Percentiles rank a stretch among this genome's conserved stretches.
Evolutionary conservation across 371 early-diverging fungal species (phyloP).

Genomic region (Phascolomyces articulosus): DNA sequence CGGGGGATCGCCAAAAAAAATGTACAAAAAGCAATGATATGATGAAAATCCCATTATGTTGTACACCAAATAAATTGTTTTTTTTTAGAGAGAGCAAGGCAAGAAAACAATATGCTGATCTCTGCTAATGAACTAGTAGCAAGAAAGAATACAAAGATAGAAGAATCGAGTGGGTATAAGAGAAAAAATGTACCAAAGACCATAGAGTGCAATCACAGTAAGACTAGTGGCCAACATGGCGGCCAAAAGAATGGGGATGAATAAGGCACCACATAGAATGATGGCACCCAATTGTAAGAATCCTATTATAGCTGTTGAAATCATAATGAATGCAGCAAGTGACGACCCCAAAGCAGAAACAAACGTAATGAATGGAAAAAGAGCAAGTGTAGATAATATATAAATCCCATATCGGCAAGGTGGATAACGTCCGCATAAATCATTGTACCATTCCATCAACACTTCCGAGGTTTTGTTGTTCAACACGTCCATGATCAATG

Average conservation of each 20-base stretch:
- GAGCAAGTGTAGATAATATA: not conserved
- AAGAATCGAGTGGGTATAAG: too few species aligned
- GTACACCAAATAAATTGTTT: too few species aligned
- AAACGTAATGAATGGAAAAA: not conserved
- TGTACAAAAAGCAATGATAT: too few species aligned
- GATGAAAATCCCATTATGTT: too few species aligned
- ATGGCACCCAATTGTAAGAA: not conserved
- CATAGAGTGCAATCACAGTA: not conserved
- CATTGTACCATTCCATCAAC: not conserved
- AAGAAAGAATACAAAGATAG: too few species aligned
- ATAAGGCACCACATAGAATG: not conserved
- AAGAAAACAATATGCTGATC: too few species aligned
- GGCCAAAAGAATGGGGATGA: not conserved
- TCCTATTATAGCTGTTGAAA: not conserved
- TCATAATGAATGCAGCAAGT: slow-evolving; percentile 1
- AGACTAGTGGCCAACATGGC: not conserved
- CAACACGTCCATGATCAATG: not conserved
- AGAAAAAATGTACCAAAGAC: not conserved
- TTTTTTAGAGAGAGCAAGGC: too few species aligned
- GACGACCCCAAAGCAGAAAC: not conserved
- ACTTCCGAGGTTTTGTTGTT: not conserved
- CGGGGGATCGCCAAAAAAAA: too few species aligned
- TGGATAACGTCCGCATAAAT: not conserved
- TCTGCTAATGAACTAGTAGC: too few species aligned
- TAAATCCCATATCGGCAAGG: not conserved